Conservation (phyloP, 2,329 filamentous ascomycete genomes). For the Alternaria arbusti region DNA sequence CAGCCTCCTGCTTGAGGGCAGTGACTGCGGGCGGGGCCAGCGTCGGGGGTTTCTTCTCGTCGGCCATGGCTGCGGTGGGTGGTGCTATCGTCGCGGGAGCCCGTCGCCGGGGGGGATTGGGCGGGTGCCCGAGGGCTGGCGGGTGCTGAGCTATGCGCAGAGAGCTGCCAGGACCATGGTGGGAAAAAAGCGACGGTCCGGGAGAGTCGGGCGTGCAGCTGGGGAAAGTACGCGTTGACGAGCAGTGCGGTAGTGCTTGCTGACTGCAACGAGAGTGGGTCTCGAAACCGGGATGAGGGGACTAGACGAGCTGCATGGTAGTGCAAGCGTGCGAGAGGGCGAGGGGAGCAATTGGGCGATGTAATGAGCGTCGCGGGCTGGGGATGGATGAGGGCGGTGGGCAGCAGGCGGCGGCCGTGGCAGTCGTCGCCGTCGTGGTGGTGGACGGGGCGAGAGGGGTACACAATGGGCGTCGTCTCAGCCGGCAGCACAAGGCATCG, state of each 20-base stretch:
- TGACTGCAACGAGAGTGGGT: constrained; percentile 15
- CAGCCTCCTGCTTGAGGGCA: constrained; percentile 52
- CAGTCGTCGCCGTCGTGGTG: background rate
- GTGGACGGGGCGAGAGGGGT: constrained; percentile 20
- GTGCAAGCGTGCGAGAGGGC: background rate
- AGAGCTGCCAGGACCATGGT: constrained; percentile 44
- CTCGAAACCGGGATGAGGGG: constrained; percentile 10
- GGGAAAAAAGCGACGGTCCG: constrained; percentile 13
- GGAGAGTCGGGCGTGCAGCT: constrained; percentile 6
- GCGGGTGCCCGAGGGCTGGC: constrained; percentile 40
- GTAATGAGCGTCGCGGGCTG: constrained; percentile 20
- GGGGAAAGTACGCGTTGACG: constrained; percentile 9
- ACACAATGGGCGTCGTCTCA: constrained; percentile 12
- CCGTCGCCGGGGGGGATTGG: constrained; percentile 18
- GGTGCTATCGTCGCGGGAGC: constrained; percentile 15
- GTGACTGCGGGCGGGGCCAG: constrained; percentile 54
- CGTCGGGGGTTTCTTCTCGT: constrained; percentile 36
- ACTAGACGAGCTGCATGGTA: constrained; percentile 36
- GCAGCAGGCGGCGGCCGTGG: constrained; percentile 2
- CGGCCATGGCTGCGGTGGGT: constrained; percentile 27
- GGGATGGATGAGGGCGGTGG: background rate
- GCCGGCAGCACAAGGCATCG: constrained; percentile 11
- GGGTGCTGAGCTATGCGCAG: constrained; percentile 36
- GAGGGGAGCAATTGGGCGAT: constrained; percentile 33
- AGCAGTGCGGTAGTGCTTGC: constrained; percentile 10